These are phyloP conservation scores for Sequoia sempervirens DNA, from an alignment of 75 land plant species.

Conservation along the genomic window DNA sequence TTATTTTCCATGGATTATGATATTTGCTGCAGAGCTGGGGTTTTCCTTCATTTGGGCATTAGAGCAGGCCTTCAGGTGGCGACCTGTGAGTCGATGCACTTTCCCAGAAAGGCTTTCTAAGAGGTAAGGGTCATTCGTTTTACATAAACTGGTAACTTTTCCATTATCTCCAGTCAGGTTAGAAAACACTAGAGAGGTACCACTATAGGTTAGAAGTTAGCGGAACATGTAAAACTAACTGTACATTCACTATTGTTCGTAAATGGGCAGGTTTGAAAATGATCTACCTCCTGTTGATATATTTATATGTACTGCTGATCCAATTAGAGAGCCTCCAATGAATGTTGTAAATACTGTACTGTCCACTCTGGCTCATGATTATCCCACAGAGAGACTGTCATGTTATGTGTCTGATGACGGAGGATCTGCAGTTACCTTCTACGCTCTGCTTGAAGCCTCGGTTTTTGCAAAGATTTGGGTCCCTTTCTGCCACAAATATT, in stretches of 20 bases:
- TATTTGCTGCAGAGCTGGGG: background rate
- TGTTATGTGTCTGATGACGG: slow-evolving; percentile 58
- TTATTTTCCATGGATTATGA: background rate
- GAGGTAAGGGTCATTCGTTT: background rate
- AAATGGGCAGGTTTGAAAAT: background rate
- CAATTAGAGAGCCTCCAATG: slow-evolving; percentile 30
- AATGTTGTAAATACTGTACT: slow-evolving; percentile 31
- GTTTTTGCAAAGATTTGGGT: slow-evolving; percentile 39
- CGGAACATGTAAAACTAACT: background rate
- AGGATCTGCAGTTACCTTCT: slow-evolving; percentile 34
- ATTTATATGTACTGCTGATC: slow-evolving; percentile 49
- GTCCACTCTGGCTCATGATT: slow-evolving; percentile 42
- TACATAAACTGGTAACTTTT: too few relatives aligned
- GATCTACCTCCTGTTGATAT: slow-evolving; percentile 33
- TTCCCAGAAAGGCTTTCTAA: background rate
- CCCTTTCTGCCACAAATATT: slow-evolving; percentile 33
- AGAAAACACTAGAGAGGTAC: too few relatives aligned
- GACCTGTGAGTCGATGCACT: background rate
- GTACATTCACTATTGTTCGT: background rate
- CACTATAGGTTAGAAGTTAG: background rate
- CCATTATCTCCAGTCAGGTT: too few relatives aligned
- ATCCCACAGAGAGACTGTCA: slow-evolving; percentile 32
- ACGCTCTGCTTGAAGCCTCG: slow-evolving; percentile 36
- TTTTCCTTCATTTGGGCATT: background rate
- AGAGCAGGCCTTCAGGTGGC: background rate